Conservation (phyloP, 192 early-diverging fungal genomes). For the Coemansia furcata region DNA sequence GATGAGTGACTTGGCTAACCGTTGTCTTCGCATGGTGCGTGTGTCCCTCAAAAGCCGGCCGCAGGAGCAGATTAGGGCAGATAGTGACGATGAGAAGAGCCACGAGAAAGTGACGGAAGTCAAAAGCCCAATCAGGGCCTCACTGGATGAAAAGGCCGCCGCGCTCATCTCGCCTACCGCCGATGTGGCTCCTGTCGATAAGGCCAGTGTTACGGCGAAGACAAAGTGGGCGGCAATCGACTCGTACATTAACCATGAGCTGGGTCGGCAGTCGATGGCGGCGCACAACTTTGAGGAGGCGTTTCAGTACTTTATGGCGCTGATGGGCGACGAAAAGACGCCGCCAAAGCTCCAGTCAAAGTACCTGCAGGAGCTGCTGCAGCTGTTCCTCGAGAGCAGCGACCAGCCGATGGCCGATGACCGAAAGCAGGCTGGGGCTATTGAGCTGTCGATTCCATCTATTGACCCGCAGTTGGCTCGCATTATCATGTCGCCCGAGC, state of each 20-base stretch:
- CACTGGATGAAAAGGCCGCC: too few species aligned
- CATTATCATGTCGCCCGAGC: conserved; percentile 46
- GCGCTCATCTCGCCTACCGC: neutral
- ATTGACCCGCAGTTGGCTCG: conserved; percentile 50
- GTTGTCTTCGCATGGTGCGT: conserved; percentile 66
- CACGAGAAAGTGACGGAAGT: too few species aligned
- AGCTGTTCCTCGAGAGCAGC: conserved; percentile 40
- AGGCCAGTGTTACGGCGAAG: neutral
- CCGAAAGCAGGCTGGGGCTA: conserved; percentile 6
- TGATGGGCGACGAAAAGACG: conserved; percentile 58
- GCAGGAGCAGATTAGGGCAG: neutral
- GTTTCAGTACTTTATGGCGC: conserved; percentile 72
- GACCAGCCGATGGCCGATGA: neutral
- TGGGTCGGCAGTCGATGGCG: conserved; percentile 78
- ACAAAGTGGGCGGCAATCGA: conserved; percentile 59
- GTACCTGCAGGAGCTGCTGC: conserved; percentile 50
- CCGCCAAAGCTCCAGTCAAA: conserved; percentile 47
- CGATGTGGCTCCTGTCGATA: neutral
- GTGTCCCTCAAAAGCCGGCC: conserved; percentile 15
- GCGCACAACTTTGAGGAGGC: conserved; percentile 73
- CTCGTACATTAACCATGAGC: conserved; percentile 85
- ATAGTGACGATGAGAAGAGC: neutral
- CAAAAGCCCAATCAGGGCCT: too few species aligned
- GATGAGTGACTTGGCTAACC: conserved; percentile 72
- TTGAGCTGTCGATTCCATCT: conserved; percentile 61